Evolutionary conservation across 75 land plant genomes (phyloP).

Genomic region (Selaginella moellendorffii): DNA sequence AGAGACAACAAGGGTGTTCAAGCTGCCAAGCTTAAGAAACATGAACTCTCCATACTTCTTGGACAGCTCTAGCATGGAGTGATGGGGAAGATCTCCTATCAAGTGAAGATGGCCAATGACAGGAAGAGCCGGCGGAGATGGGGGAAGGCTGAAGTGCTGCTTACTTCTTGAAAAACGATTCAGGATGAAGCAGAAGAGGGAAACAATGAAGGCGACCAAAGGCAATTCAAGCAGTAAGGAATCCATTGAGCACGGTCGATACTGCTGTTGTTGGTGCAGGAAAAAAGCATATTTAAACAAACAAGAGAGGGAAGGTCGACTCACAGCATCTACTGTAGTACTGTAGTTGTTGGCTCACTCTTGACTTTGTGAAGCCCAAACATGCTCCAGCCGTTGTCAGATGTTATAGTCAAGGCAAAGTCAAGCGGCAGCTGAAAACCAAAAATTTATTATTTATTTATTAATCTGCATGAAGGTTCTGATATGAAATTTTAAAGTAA

Average conservation of each 20-base stretch:
- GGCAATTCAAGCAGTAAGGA: conserved; percentile 1
- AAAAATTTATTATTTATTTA: neutral
- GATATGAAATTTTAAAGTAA: conserved; percentile 1
- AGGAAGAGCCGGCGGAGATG: conserved; percentile 8
- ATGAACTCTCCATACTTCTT: conserved; percentile 3
- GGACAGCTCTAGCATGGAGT: conserved; percentile 1
- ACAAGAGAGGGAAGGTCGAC: neutral
- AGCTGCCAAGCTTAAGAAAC: neutral
- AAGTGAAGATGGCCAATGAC: conserved; percentile 10
- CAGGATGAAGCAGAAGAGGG: neutral
- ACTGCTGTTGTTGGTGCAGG: neutral
- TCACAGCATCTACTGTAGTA: conserved; percentile 1
- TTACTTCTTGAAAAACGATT: neutral
- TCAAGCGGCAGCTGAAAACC: neutral
- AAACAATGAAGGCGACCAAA: conserved; percentile 1
- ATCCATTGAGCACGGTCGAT: neutral
- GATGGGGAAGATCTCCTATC: conserved; percentile 7
- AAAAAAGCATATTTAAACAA: conserved; percentile 1
- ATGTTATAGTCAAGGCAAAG: conserved; percentile 1
- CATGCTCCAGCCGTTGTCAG: conserved; percentile 1
- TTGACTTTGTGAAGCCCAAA: conserved; percentile 1
- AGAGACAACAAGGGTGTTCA: neutral
- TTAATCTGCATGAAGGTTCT: neutral
- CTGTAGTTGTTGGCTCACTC: conserved; percentile 1
- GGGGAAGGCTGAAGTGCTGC: conserved; percentile 6